Conservation (phyloP, 768 basidiomycete species). For the Sporobolomyces pararoseus region DNA sequence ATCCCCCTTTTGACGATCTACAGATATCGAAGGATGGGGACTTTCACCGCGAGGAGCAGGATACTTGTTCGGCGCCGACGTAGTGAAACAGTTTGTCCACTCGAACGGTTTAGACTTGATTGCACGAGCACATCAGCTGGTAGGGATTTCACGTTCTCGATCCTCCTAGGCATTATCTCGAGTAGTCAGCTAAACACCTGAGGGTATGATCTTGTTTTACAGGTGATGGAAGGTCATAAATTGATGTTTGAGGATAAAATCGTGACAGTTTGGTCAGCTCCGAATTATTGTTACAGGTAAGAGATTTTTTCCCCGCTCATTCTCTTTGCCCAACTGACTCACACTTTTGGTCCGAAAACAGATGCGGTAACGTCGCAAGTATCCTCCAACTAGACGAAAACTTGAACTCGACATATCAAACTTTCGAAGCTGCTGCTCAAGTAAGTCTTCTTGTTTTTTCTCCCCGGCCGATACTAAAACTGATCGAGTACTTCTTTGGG, state of each 20-base stretch:
- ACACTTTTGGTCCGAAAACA: conserved; percentile 46
- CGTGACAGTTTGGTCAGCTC: conserved; percentile 97
- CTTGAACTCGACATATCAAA: conserved; percentile 89
- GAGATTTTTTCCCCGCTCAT: conserved; percentile 47
- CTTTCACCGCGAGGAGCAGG: conserved; percentile 96
- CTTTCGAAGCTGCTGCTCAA: conserved; percentile 86
- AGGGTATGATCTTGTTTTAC: no score
- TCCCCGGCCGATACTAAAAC: no score
- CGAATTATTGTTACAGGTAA: conserved; percentile 95
- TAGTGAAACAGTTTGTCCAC: conserved; percentile 83
- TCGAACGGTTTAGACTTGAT: conserved; percentile 90
- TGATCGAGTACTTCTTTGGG: not conserved
- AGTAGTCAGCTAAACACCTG: no score
- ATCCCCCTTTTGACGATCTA: not conserved
- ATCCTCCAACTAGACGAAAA: conserved; percentile 92
- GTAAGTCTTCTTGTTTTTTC: conserved; percentile 72
- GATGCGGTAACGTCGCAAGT: conserved; percentile 93
- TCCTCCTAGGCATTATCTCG: no score
- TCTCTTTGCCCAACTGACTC: not conserved
- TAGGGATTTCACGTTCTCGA: conserved; percentile 45
- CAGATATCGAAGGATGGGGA: conserved; percentile 91
- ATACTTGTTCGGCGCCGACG: conserved; percentile 88
- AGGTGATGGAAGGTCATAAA: conserved; percentile 59
- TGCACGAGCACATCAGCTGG: conserved; percentile 93
- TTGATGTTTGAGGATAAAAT: conserved; percentile 93